These are phyloP conservation scores for Persicaria tinctoria DNA, from an alignment of 148 eudicot species.

Conservation along the genomic window DNA sequence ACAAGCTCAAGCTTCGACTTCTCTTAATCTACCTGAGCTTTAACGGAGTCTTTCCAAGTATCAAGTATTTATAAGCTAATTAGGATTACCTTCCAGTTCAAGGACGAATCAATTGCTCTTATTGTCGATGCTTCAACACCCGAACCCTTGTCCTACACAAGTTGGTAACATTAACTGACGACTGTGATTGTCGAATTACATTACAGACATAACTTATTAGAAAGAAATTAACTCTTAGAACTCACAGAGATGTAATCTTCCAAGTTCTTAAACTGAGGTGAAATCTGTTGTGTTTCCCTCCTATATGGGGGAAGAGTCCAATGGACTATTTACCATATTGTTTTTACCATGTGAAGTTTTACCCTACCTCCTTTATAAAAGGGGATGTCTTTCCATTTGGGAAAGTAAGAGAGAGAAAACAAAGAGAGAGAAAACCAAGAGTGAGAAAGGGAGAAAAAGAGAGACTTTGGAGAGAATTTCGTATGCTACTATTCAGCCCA, in stretches of 20 bases:
- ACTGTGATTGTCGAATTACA: background rate
- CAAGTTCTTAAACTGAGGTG: slow-evolving; percentile 55
- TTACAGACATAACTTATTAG: background rate
- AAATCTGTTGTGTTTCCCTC: too few relatives aligned
- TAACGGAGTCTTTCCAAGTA: background rate
- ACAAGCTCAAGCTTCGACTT: background rate
- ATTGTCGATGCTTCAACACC: slow-evolving; percentile 57
- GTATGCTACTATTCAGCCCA: too few relatives aligned
- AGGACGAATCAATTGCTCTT: slow-evolving; percentile 35
- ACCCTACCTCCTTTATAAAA: too few relatives aligned
- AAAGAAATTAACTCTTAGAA: background rate
- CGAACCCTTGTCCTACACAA: slow-evolving; percentile 57
- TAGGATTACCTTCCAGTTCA: slow-evolving; percentile 59
- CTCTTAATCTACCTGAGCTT: background rate
- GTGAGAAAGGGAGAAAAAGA: too few relatives aligned
- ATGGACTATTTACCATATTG: too few relatives aligned
- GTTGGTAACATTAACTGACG: background rate
- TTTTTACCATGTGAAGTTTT: too few relatives aligned
- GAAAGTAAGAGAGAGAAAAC: too few relatives aligned
- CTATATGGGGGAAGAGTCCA: too few relatives aligned
- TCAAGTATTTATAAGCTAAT: background rate
- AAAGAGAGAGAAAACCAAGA: too few relatives aligned
- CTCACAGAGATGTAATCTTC: slow-evolving; percentile 68
- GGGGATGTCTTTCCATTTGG: too few relatives aligned
- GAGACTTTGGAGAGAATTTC: too few relatives aligned